phyloP scores from a whole-genome alignment of 352 stramenopile species.

The Pythium chondricola region DNA sequence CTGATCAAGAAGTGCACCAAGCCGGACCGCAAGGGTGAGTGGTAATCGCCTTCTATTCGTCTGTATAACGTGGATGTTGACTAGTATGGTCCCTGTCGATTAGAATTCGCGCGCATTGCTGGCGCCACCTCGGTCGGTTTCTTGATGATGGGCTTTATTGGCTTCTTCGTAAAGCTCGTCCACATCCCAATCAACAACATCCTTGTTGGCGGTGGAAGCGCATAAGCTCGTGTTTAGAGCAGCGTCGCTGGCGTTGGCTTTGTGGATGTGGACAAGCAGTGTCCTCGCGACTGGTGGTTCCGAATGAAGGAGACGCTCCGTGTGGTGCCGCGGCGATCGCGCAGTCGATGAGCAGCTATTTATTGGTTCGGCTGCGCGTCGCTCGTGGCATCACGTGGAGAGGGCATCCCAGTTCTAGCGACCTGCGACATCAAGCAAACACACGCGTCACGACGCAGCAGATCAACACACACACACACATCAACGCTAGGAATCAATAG shows the following conservation, averaged over 20 bases:
- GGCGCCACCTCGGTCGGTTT: slow-evolving; percentile 95
- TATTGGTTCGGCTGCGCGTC: background rate
- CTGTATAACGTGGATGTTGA: background rate
- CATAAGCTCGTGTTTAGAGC: no score
- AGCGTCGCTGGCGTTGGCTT: no score
- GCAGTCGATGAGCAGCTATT: background rate
- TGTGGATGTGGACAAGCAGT: no score
- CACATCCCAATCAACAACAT: slow-evolving; percentile 99
- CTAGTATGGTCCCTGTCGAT: slow-evolving; percentile 6
- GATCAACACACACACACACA: no score
- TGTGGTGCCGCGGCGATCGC: no score
- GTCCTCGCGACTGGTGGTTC: no score
- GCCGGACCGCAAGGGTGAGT: slow-evolving; percentile 95
- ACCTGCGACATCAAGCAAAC: no score
- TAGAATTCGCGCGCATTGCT: slow-evolving; percentile 95
- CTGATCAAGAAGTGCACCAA: slow-evolving; percentile 99
- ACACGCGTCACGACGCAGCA: no score
- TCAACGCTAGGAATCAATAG: no score
- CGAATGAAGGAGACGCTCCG: no score
- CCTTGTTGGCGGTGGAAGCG: slow-evolving; percentile 87
- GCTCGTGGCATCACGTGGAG: no score
- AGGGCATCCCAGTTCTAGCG: no score
- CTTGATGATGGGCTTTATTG: slow-evolving; percentile 99
- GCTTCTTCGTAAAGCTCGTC: slow-evolving; percentile 99
- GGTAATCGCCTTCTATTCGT: background rate